Evolutionary conservation across 2,329 filamentous ascomycete genomes (phyloP), one percentile per base, ranked within the genome.

Genomic region (Helotiales sp.): DNA sequence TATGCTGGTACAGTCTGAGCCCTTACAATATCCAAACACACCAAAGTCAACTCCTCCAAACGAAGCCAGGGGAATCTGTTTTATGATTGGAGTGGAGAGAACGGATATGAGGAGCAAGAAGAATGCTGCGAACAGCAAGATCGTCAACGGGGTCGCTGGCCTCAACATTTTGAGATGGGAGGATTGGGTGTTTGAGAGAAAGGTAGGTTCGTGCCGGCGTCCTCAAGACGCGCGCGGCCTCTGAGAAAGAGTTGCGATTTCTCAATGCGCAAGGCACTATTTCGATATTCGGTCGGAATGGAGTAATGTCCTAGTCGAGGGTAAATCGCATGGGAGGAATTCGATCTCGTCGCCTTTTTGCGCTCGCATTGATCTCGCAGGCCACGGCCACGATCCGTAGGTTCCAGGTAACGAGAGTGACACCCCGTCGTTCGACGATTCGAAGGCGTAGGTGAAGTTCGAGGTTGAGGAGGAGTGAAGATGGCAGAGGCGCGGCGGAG

Each of bases 51-150:
- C 87, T 74, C 90, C 89, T 49, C 89, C 82, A 77, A 89, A 95
- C 61, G 87, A 89, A 43, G 92, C 94, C 49, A 99, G 84, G 10
- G 93, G 93, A 55, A 99, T 96, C 28, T 85, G 86, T 76, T 91
- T 89, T 77, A 98, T 91, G 73, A 99, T 89, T 20, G 96, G 96
- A 0, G 93, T 94, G 1, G 95, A 97, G n/a, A 99, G 82, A 45
- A 94, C 92, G 55, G 93, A 92, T 45, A 99, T 84, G 55, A 98
- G 84, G 61, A 98, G 85, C 69, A 98, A 84, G 70, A 85, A 91
- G 80, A 99, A 97, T 72, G 95, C 93, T 76, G 87, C 85, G 70
- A 96, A 87, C 76, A 98, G 90, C 78, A 98, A 83, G 73, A 97
- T 83, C 73, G 94, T 90, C 78, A 99, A 84, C 73, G 96, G 95